Evolutionary conservation across 2,329 filamentous ascomycete species (phyloP), one percentile per base, ranked within the genome.

Genomic region (Eutypella sp.): DNA sequence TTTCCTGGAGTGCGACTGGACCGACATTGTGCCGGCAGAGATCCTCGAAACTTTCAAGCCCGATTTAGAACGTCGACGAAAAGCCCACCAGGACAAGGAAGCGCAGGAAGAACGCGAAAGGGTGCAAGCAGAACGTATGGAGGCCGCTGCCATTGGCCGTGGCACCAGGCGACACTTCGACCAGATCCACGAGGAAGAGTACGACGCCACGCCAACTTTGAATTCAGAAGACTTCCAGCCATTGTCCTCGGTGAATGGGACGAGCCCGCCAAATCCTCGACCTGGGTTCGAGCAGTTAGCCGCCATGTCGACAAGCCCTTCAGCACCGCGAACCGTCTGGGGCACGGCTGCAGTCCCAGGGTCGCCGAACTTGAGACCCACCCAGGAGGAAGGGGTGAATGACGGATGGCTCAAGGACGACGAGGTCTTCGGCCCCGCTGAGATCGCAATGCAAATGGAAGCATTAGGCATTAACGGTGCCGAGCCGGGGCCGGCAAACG

Each of bases 1-100:
- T 54, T 96, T 96, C 58, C 67, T 96, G 1, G 91, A 96, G 67
- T 96, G 91, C 60, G 90, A 96, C 64, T 96, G 91, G 91, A 90
- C 88, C 3, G 90, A 95, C 54, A 87, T 93, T 31, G 87, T 96
- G 5, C 77, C 82, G 3, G 75, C 82, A 1, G 84, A 88, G 42
- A 78, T 88, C 3, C 72, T 96, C n/a, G 82, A 82, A 33, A 76
- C 77, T 1, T 96, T 96, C 66, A 73, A 76, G n/a, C 68, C 74
- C 0, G 89, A 96, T 48, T 85, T 93, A 44, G 86, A 88, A 53
- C 78, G 80, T 46, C 78, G 91, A 44, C 76, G 89, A 46, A 89
- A 85, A 65, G 78, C 79, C 44, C 90, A 95, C 57, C 75, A 76
- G 5, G 91, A 96, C 55, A 96, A 96, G 65, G 88, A 89, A 48